Percentiles rank a stretch among this genome's conserved stretches.
phyloP scores from a whole-genome alignment of 2,329 filamentous ascomycete genomes.

The Aspergillus novofumigatus region DNA sequence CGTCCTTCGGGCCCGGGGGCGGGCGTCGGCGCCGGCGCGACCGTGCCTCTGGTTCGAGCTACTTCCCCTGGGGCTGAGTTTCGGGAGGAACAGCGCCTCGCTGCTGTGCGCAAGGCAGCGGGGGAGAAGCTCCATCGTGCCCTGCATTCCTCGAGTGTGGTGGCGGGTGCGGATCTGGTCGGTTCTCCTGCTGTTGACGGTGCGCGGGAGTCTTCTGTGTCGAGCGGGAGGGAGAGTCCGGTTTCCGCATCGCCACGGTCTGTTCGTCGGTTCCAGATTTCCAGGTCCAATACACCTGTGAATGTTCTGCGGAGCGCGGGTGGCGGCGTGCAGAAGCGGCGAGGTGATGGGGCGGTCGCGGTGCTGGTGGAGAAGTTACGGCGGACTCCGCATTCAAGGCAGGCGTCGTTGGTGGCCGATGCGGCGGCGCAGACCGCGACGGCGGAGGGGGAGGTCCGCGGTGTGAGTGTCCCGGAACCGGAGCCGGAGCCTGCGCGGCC shows the following conservation, averaged over 20 bases:
- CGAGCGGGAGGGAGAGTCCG: slow-evolving; percentile 13
- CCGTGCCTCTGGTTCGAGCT: slow-evolving; percentile 39
- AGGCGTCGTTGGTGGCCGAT: slow-evolving; percentile 31
- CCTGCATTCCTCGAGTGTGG: slow-evolving; percentile 18
- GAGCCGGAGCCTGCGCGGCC: slow-evolving; percentile 11
- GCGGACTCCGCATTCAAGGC: slow-evolving; percentile 29
- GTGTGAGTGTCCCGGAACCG: slow-evolving; percentile 7
- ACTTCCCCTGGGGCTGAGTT: slow-evolving; percentile 42
- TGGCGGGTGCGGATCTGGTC: background rate
- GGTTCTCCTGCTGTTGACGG: background rate
- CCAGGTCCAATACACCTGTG: slow-evolving; percentile 26
- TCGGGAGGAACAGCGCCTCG: slow-evolving; percentile 29
- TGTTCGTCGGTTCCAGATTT: slow-evolving; percentile 40
- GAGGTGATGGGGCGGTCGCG: slow-evolving; percentile 27
- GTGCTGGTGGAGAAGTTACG: slow-evolving; percentile 39
- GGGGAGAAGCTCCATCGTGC: slow-evolving; percentile 28
- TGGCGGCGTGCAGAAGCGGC: slow-evolving; percentile 35
- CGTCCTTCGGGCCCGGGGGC: slow-evolving; percentile 2
- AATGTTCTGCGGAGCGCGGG: slow-evolving; percentile 24
- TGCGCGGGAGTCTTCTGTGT: slow-evolving; percentile 5
- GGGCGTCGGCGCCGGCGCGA: slow-evolving; percentile 13
- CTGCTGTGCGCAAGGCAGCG: slow-evolving; percentile 24
- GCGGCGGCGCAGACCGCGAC: slow-evolving; percentile 18
- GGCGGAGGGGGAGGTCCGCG: slow-evolving; percentile 1
- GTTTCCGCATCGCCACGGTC: slow-evolving; percentile 18